Base-by-base conservation (phyloP, 176 grass and related monocot species). In the Hordeum marinum region DNA sequence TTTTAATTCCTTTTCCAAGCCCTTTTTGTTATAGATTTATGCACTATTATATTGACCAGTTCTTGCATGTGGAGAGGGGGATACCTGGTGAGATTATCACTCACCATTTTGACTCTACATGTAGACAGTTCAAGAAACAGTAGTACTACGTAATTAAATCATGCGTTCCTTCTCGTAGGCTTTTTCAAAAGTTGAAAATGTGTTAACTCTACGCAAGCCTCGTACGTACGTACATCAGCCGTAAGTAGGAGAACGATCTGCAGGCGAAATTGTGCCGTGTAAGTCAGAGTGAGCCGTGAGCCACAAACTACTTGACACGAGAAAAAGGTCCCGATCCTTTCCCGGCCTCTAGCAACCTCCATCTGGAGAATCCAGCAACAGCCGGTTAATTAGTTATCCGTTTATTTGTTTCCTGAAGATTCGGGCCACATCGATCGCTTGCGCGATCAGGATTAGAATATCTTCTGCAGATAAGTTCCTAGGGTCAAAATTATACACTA, bases 181-280 rank as follows among this genome's bases (percentile, higher is more conserved):
- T 3, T 46, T 9, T 39, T 27, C 41, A 4, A 1, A 9, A 25
- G 41, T 46, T 20, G 72, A 11, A 75, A 75, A 75, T 2, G 4
- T 75, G 2, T 20, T 24, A 63, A 40, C 55, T 41, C 25, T 86
- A 83, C 66, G 35, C 67, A 68, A 68, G 70, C 70, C 63, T 46
- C 72, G 72, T 31, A 70, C 65, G 65, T 11, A 39, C 5, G 1
- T 60, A 35, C n/a, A n/a, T n/a, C n/a, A n/a, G n/a, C n/a, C 65
- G 65, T 11, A 39, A 10, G 1, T 60, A 35, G 46, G 68, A 76
- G 88, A 78, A 72, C 27, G 78, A 86, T 79, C 20, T 82, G 21
- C 13, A 11, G 63, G 17, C 14, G 20, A 85, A 77, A 52, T 25
- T 82, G 72, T 88, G 63, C 46, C 77, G 79, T 85, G 77, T 58